These are phyloP conservation scores for Heterobasidion annosum DNA, from an alignment of 1,284 basidiomycete genomes.

Conservation along the genomic window DNA sequence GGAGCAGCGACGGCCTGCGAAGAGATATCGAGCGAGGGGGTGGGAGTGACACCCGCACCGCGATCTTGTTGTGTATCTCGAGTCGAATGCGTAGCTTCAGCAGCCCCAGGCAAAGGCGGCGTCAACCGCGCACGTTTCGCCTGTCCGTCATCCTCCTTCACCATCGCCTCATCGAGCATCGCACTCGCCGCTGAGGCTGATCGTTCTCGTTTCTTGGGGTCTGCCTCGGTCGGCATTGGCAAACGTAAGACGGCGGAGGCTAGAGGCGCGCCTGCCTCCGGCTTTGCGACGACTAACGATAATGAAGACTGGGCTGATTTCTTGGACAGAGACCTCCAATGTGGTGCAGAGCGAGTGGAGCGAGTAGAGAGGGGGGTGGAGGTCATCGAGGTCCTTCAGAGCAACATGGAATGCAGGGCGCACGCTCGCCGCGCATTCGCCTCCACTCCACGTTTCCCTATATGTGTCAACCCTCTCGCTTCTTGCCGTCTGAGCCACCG, in stretches of 20 bases:
- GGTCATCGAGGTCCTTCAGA: conserved; percentile 6
- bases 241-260: conserved; percentile 7
- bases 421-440: neutral
- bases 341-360: conserved; percentile 4
- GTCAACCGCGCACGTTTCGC: neutral
- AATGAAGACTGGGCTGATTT: conserved; percentile 9
- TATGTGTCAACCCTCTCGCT: neutral
- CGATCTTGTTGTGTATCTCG: neutral
- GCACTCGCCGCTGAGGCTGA: neutral
- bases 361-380: conserved; percentile 5
- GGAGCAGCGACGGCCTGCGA: neutral
- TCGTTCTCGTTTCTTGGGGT: neutral
- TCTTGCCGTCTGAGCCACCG: too few species aligned
- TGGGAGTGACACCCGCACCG: neutral
- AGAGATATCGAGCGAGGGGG: neutral
- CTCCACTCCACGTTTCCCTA: neutral
- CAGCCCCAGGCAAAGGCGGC: neutral
- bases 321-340: conserved; percentile 7
- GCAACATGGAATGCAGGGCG: neutral
- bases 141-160: neutral
- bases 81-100: neutral
- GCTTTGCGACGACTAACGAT: conserved; percentile 10
- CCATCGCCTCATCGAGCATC: neutral
- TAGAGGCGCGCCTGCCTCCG: conserved; percentile 5
- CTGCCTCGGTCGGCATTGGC: conserved; percentile 3